Evolutionary conservation across 2,329 filamentous ascomycete genomes (phyloP), one percentile per base, ranked within the genome.

Genomic region (Elsinoe ampelina): DNA sequence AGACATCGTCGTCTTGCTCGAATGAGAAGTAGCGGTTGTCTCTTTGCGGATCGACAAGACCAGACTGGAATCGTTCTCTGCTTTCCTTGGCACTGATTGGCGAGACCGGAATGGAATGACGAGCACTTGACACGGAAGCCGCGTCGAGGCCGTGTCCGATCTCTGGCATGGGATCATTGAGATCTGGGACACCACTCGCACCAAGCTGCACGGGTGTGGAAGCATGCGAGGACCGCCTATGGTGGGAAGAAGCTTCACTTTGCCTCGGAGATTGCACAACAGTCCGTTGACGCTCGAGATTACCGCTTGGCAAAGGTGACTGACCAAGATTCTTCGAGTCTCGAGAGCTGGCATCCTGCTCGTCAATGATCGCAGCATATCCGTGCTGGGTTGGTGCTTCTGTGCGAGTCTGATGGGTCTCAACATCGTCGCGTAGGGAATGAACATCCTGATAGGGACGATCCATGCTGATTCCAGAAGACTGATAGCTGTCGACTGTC

Each of bases 131-230:
- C 60, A 95, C 89, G 19, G 76, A 79, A 54, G 76, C 73, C 39
- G 75, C 71, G 57, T 81, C 79, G 17, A 78, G 68, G 45, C 74
- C 77, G 61, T 88, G 86, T 3, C 86, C 89, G 64, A 87, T 83
- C 66, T 91, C 89, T 0, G 86, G 88, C 75, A 91, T 81, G 4
- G 86, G 85, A 63, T 91, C 77, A 57, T 84, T 73, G 35, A 80
- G 72, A 61, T 85, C 79, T 2, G 89, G 89, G 59, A 91, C 68
- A 47, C 84, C 85, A 67, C 79, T 89, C 42, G 85, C 81, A 39
- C 79, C 80, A 76, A 95, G 75, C 63, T 80, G 78, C n/a, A 75
- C 72, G 19, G 71, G 70, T 12, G 66, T 43, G 73, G 68, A 19
- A 73, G 71, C 2, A 66, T 63, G 6, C 66, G 51, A 22, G 4